These are phyloP conservation scores for Dryas integrifolia DNA, from an alignment of 331 rosid genomes.

Conservation along the genomic window DNA sequence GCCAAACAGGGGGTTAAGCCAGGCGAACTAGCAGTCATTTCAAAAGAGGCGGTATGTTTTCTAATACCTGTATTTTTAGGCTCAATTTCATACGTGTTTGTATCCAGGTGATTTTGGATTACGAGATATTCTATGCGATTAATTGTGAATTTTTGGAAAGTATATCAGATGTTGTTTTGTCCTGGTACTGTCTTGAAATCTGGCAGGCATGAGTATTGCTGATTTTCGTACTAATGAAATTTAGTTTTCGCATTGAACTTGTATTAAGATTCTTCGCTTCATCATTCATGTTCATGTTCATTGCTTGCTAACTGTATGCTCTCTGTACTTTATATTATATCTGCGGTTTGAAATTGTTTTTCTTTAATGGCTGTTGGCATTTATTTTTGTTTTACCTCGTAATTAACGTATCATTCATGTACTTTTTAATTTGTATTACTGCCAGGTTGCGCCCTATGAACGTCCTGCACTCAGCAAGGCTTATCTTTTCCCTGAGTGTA, in stretches of 20 bases:
- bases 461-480: slow-evolving; percentile 99
- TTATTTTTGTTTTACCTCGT: not conserved
- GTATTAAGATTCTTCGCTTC: not conserved
- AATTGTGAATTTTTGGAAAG: not conserved
- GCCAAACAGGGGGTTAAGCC: slow-evolving; percentile 69
- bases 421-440: not conserved
- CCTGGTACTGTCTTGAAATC: not conserved
- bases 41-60: slow-evolving; percentile 71
- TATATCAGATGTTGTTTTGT: not conserved
- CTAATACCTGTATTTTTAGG: not conserved
- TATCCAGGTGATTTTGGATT: not conserved
- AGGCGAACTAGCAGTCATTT: slow-evolving; percentile 83
- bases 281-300: not conserved
- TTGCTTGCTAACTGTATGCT: not conserved
- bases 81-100: not conserved
- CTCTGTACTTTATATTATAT: not conserved
- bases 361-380: not conserved
- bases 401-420: not conserved
- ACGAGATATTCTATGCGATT: not conserved
- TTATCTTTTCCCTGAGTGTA: slow-evolving; percentile 92
- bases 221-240: not conserved
- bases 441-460: slow-evolving; percentile 95
- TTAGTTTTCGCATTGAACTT: not conserved
- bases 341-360: not conserved
- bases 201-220: not conserved